Evolutionary conservation across 768 basidiomycete genomes (phyloP).

Genomic region (Floccularia luteovirens): DNA sequence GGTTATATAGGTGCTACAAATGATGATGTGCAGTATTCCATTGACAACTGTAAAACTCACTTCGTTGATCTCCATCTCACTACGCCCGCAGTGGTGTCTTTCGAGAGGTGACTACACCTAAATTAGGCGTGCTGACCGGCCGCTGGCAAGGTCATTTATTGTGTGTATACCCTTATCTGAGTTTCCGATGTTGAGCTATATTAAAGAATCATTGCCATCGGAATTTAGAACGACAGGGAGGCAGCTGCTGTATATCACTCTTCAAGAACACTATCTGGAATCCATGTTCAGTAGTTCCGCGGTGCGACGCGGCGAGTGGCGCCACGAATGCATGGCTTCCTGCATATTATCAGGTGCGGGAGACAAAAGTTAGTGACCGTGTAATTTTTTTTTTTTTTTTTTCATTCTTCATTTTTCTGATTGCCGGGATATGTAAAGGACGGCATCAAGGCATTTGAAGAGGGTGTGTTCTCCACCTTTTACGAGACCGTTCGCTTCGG

Average conservation of each 20-base stretch:
- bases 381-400: constrained; percentile 15
- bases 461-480: constrained; percentile 23
- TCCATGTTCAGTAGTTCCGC: constrained; percentile 22
- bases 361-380: constrained; percentile 31
- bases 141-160: constrained; percentile 40
- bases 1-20: constrained; percentile 31
- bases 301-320: constrained; percentile 22
- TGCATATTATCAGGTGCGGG: constrained; percentile 21
- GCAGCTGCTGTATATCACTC: constrained; percentile 37
- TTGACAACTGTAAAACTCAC: constrained; percentile 31
- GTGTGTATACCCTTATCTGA: constrained; percentile 18
- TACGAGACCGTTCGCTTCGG: constrained; percentile 29
- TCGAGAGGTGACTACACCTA: constrained; percentile 21
- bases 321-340: constrained; percentile 42
- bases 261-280: constrained; percentile 41
- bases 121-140: constrained; percentile 36
- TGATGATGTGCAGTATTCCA: constrained; percentile 38
- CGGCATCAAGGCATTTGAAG: constrained; percentile 35
- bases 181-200: constrained; percentile 8
- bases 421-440: constrained; percentile 41
- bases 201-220: constrained; percentile 21
- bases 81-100: constrained; percentile 10
- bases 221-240: constrained; percentile 27
- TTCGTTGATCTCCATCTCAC: constrained; percentile 24
- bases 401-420: constrained; percentile 38